phyloP scores from a whole-genome alignment of 2,329 filamentous ascomycete species.

The Aspergillus sojae region DNA sequence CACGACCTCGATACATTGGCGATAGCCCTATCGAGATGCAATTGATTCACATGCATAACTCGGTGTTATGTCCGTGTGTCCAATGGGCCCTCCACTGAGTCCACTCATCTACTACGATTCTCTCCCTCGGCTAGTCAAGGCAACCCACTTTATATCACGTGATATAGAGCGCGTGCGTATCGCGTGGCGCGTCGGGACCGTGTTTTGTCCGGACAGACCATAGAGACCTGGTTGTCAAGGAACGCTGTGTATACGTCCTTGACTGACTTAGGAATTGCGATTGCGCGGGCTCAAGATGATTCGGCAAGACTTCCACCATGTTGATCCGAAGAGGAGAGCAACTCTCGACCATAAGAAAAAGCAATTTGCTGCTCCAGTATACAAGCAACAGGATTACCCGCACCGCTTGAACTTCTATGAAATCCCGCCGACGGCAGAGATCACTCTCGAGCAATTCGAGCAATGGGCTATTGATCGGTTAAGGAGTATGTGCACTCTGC shows the following conservation, averaged over 20 bases:
- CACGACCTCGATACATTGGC: too few relatives aligned
- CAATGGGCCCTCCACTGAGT: neutral
- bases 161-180: conserved; percentile 10
- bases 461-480: conserved; percentile 96
- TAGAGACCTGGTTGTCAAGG: neutral
- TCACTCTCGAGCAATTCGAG: conserved; percentile 95
- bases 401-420: conserved; percentile 91
- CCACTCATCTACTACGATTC: neutral
- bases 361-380: conserved; percentile 78
- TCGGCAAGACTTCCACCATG: conserved; percentile 45
- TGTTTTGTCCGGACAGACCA: neutral
- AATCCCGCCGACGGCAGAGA: conserved; percentile 85
- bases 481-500: conserved; percentile 59
- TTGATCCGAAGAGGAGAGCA: conserved; percentile 72
- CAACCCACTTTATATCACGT: conserved; percentile 14
- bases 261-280: neutral
- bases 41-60: neutral
- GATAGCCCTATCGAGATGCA: neutral
- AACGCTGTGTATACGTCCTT: neutral
- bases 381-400: conserved; percentile 77
- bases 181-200: conserved; percentile 28
- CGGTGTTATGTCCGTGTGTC: neutral
- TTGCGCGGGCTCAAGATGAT: conserved; percentile 39
- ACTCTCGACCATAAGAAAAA: conserved; percentile 78
- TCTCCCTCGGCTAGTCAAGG: conserved; percentile 10